Conservation (phyloP, 768 basidiomycete species). For the Amanita pallidorosea region DNA sequence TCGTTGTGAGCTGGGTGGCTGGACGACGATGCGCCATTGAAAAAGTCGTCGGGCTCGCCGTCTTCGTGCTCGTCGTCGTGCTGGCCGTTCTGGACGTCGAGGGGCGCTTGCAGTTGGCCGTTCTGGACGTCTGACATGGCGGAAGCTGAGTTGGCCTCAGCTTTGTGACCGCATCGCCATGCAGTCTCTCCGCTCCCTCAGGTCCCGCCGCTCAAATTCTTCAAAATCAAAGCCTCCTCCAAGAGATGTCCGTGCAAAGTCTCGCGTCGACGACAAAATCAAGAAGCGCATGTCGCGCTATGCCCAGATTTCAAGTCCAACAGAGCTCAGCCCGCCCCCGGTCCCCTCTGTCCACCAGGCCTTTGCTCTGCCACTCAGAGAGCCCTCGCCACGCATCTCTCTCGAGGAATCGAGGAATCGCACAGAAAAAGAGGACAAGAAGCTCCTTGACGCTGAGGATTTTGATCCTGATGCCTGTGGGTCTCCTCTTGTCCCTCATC, state of each 20-base stretch:
- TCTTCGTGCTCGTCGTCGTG: constrained; percentile 26
- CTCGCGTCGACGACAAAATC: constrained; percentile 77
- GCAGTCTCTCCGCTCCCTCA: constrained; percentile 48
- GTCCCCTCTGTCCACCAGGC: constrained; percentile 38
- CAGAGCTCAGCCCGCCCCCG: constrained; percentile 36
- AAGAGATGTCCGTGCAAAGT: constrained; percentile 35
- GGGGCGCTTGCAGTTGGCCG: constrained; percentile 9
- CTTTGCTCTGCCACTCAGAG: constrained; percentile 20
- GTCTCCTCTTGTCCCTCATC: constrained; percentile 17
- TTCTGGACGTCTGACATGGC: constrained; percentile 1
- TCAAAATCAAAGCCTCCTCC: constrained; percentile 21
- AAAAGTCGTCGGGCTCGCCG: constrained; percentile 39
- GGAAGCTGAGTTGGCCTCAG: constrained; percentile 6
- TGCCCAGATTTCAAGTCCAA: constrained; percentile 74
- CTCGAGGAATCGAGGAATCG: constrained; percentile 24
- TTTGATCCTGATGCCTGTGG: constrained; percentile 87
- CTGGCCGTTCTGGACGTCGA: constrained; percentile 15
- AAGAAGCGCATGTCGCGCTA: constrained; percentile 96
- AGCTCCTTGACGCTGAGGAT: constrained; percentile 58
- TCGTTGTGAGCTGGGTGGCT: constrained; percentile 14
- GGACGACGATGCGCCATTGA: constrained; percentile 20
- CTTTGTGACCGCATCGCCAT: constrained; percentile 18
- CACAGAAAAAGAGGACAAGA: constrained; percentile 43
- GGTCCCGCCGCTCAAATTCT: constrained; percentile 33
- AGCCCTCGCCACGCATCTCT: constrained; percentile 16